Evolutionary conservation across 2,329 filamentous ascomycete genomes (phyloP).

Genomic region (Fusarium sp.): DNA sequence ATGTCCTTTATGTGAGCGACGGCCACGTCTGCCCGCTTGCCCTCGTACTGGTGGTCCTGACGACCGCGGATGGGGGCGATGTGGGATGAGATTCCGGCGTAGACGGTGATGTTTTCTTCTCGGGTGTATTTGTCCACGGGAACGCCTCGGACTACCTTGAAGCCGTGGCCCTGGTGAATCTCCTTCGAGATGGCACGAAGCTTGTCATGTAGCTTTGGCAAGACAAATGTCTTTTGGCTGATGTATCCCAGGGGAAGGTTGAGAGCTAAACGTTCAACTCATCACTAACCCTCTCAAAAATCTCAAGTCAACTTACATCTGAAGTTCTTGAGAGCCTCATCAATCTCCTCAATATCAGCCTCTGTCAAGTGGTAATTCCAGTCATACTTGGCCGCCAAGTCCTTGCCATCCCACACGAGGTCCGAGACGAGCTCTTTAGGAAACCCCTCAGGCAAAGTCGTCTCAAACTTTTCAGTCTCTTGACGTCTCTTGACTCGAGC

Average conservation of each 20-base stretch:
- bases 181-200: conserved; percentile 64
- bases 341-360: conserved; percentile 62
- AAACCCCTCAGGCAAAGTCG: conserved; percentile 61
- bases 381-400: conserved; percentile 59
- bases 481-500: conserved; percentile 60
- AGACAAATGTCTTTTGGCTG: conserved; percentile 31
- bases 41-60: conserved; percentile 60
- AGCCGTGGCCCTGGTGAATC: conserved; percentile 68
- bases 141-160: conserved; percentile 70
- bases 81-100: conserved; percentile 69
- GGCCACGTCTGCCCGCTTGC: conserved; percentile 56
- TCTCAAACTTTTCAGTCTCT: conserved; percentile 54
- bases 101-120: conserved; percentile 69
- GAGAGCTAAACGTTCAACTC: conserved; percentile 45
- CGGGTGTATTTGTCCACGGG: conserved; percentile 62
- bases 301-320: conserved; percentile 47
- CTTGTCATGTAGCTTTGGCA: conserved; percentile 42
- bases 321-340: conserved; percentile 55
- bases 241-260: conserved; percentile 52
- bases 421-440: conserved; percentile 60
- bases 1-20: conserved; percentile 63
- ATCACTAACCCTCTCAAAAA: not conserved
- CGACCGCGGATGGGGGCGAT: conserved; percentile 64
- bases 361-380: conserved; percentile 65
- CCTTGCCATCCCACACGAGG: conserved; percentile 69